Conservation (phyloP, 1,284 basidiomycete genomes). For the Sporisorium scitamineum region DNA sequence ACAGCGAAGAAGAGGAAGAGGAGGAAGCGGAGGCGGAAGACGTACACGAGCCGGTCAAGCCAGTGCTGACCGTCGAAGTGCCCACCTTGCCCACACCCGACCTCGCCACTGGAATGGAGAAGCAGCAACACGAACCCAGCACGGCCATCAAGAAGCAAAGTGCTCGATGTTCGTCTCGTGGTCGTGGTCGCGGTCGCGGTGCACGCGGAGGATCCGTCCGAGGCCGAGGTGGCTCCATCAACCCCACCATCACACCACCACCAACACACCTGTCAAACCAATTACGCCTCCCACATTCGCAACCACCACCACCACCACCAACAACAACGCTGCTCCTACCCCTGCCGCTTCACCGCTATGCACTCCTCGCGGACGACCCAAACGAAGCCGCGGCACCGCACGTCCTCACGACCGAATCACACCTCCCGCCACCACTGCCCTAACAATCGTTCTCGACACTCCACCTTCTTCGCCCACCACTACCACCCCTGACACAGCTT, state of each 20-base stretch:
- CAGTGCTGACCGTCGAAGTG: not conserved
- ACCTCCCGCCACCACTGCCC: not conserved
- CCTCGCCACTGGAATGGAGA: not conserved
- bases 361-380: not conserved
- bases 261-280: not conserved
- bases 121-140: not conserved
- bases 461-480: not conserved
- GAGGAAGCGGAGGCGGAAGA: not conserved
- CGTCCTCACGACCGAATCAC: slow-evolving; percentile 3
- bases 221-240: not conserved
- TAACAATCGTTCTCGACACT: not conserved
- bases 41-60: not conserved
- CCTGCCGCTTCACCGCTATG: not conserved
- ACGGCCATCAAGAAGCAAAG: not conserved
- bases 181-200: slow-evolving; percentile 12
- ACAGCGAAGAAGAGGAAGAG: not conserved
- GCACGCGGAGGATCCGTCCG: slow-evolving; percentile 1
- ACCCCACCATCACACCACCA: not conserved
- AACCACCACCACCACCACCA: no score
- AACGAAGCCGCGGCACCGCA: not conserved
- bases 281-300: not conserved
- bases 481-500: not conserved
- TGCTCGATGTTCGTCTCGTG: not conserved
- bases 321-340: not conserved
- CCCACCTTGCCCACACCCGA: not conserved